Base-by-base conservation (phyloP, 192 early-diverging fungal species). In the Phycomyces nitens region DNA sequence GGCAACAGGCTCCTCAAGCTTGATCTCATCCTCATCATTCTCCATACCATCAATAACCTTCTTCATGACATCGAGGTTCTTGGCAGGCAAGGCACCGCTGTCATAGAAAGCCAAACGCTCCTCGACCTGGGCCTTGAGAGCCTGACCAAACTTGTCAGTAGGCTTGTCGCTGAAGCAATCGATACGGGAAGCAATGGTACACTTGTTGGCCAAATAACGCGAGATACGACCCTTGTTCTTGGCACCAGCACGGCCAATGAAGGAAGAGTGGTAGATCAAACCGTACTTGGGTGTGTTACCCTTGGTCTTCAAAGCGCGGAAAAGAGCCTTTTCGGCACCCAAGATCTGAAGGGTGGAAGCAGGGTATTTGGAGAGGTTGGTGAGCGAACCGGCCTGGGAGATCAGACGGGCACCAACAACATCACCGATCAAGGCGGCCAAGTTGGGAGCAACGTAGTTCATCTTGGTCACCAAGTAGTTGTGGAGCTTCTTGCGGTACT, bases 281-380 rank as follows among this genome's bases (percentile, higher is more conserved):
- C 97, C 97, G 74, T 97, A 99, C 80, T 99, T 97, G 62, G 97
- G 97, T 15, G 97, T 99, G 77, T 95, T 88, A 74, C 93, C 90
- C 82, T 99, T 99, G 73, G 94, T 90, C 88, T 99, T 99, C 69
- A 99, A 82, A 4, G 97, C 97, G 42, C 96, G 88, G 90, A 99
- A 99, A 26, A 99, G 88, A n/a, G 98, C 98, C 89, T 99, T 99
- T 81, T 99, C 98, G 39, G 98, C 98, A 77, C 98, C 98, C 18
- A 99, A 86, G 62, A 99, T 98, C 83, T 99, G 98, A 63, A 99
- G 90, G 58, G 98, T 99, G 50, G 91, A 93, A 55, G 96, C 96
- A 27, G 98, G 98, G 77, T 93, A 89, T 84, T 99, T 99, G 75
- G 93, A 89, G 68, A 99, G 80, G 74, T 94, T 99, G 81, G 94